phyloP scores from a whole-genome alignment of 2,329 filamentous ascomycete genomes.

The Colletotrichum sp. region DNA sequence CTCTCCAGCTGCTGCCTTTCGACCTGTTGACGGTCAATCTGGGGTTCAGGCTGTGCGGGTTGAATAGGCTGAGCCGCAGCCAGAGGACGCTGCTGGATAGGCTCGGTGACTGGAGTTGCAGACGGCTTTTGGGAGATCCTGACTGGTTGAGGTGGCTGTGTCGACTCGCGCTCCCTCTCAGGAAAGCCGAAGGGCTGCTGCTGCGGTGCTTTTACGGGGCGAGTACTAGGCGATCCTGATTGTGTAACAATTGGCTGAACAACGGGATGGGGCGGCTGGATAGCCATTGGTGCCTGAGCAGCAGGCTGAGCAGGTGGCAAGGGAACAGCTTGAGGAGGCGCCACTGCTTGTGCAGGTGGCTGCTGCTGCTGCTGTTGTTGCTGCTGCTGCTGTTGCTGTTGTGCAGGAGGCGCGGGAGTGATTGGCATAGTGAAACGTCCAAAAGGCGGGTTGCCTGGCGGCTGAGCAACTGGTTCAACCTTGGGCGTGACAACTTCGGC shows the following conservation, averaged over 20 bases:
- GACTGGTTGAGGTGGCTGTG: constrained; percentile 39
- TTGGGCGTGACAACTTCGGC: constrained; percentile 52
- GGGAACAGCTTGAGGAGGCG: constrained; percentile 11
- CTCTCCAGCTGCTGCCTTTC: constrained; percentile 23
- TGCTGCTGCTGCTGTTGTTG: constrained; percentile 20
- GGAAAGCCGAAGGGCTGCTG: constrained; percentile 46
- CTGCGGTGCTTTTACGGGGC: constrained; percentile 48
- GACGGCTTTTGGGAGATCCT: constrained; percentile 46
- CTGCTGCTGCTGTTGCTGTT: constrained; percentile 28
- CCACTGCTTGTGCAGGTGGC: constrained; percentile 14
- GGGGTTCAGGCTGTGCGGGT: constrained; percentile 34
- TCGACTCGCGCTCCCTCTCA: constrained; percentile 44
- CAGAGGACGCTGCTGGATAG: constrained; percentile 37
- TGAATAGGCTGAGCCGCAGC: constrained; percentile 39
- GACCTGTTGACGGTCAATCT: constrained; percentile 27
- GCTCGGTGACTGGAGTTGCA: constrained; percentile 34
- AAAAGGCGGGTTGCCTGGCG: constrained; percentile 41
- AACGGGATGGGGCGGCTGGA: constrained; percentile 38
- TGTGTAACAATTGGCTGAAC: constrained; percentile 42
- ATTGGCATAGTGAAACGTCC: constrained; percentile 52
- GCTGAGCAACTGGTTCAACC: constrained; percentile 42
- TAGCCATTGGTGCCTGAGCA: constrained; percentile 28
- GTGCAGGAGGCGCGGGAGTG: constrained; percentile 42
- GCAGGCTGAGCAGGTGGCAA: constrained; percentile 13
- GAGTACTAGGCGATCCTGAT: constrained; percentile 50